Conservation (phyloP, 2,329 filamentous ascomycete genomes). For the Chrysoporthe austroafricana region DNA sequence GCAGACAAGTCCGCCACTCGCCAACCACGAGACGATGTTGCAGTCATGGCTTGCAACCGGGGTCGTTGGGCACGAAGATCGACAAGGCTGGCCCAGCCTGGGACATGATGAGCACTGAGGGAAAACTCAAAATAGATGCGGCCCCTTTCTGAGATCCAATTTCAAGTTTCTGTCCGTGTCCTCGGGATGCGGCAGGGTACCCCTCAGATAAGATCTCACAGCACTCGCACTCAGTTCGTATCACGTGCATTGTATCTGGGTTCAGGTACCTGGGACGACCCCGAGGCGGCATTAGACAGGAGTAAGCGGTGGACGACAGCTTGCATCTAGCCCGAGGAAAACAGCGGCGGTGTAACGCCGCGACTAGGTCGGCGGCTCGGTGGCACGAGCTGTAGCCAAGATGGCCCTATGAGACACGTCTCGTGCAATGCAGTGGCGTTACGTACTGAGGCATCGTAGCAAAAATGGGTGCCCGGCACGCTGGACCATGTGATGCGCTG, state of each 20-base stretch:
- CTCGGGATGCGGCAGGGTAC: constrained; percentile 1
- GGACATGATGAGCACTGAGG: constrained; percentile 2
- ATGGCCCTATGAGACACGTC: constrained; percentile 2
- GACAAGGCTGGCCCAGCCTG: constrained; percentile 8
- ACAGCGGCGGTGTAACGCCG: not conserved
- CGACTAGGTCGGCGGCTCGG: not conserved
- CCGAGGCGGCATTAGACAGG: not conserved
- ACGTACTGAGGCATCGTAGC: not conserved
- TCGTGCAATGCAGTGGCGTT: not conserved
- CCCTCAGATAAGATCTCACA: constrained; percentile 2
- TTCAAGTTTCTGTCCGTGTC: not conserved
- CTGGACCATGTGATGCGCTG: not conserved
- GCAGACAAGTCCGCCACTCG: not conserved
- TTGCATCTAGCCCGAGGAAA: not conserved
- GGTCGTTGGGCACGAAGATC: constrained; percentile 28
- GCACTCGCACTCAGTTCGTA: not conserved
- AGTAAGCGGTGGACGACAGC: not conserved
- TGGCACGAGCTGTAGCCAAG: not conserved
- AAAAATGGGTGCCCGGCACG: not conserved
- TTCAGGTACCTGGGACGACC: not conserved
- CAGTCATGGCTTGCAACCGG: constrained; percentile 8
- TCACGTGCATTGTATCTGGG: not conserved
- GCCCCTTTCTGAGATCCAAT: not conserved
- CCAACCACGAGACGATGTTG: constrained; percentile 17
- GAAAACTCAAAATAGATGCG: constrained; percentile 8